A percentile compares a stretch with the other conserved stretches of the same genome.
Evolutionary conservation across 2,329 filamentous ascomycete species (phyloP).

Genomic region (Colletotrichum theobromicola): DNA sequence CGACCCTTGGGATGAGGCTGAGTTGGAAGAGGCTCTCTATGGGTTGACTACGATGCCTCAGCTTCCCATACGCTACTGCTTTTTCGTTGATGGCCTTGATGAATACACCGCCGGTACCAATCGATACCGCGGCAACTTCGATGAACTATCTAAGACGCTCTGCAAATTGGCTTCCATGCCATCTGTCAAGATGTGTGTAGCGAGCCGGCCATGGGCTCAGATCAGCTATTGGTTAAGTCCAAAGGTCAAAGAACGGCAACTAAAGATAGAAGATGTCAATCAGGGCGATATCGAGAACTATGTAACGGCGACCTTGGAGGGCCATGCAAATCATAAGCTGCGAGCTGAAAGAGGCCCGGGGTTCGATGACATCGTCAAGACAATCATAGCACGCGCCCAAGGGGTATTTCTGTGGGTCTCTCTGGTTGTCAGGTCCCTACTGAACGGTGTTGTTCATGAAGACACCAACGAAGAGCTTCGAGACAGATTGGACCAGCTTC

Average conservation of each 20-base stretch:
- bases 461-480: conserved; percentile 1
- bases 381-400: conserved; percentile 26
- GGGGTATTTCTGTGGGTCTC: conserved; percentile 39
- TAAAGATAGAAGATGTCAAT: conserved; percentile 32
- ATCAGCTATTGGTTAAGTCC: conserved; percentile 30
- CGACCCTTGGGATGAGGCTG: background rate
- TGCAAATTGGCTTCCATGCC: conserved; percentile 11
- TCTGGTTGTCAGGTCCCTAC: conserved; percentile 21
- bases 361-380: background rate
- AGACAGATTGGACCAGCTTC: background rate
- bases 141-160: conserved; percentile 31
- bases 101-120: conserved; percentile 26
- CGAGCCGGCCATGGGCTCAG: conserved; percentile 35
- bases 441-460: conserved; percentile 8
- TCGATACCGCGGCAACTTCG: conserved; percentile 29
- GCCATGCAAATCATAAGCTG: background rate
- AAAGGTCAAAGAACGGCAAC: conserved; percentile 15
- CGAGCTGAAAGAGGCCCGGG: background rate
- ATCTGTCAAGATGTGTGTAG: conserved; percentile 34
- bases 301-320: background rate
- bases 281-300: conserved; percentile 31
- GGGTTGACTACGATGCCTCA: background rate
- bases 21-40: background rate
- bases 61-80: conserved; percentile 7
- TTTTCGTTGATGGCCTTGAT: conserved; percentile 37